These are phyloP conservation scores for Scortechinia acanthostroma DNA, from an alignment of 2,329 filamentous ascomycete species.

Conservation along the genomic window DNA sequence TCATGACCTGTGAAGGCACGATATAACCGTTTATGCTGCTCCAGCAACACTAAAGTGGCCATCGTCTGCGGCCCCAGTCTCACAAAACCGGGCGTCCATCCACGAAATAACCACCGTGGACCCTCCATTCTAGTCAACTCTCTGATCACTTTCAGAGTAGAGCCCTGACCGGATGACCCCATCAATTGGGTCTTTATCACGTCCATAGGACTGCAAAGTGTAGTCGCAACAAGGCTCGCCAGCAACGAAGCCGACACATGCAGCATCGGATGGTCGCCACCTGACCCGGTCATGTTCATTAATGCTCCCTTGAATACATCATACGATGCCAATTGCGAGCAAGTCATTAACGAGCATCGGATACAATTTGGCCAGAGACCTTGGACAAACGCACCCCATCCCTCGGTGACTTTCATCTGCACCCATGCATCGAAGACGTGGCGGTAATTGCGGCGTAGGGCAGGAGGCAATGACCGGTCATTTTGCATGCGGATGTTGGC, in stretches of 20 bases:
- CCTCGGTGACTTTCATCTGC: conserved; percentile 83
- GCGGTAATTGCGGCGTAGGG: conserved; percentile 77
- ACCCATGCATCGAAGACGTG: conserved; percentile 80
- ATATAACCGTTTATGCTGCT: too few species aligned
- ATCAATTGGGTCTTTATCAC: conserved; percentile 87
- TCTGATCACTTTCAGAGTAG: conserved; percentile 49
- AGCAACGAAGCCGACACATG: conserved; percentile 74
- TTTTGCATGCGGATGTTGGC: conserved; percentile 98
- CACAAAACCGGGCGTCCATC: conserved; percentile 75
- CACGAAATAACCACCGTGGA: conserved; percentile 77
- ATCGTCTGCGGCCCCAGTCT: conserved; percentile 51
- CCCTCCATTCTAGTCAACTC: conserved; percentile 69
- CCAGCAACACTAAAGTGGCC: too few species aligned
- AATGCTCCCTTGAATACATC: conserved; percentile 73
- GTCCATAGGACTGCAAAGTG: conserved; percentile 77
- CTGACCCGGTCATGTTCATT: conserved; percentile 56
- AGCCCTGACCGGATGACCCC: conserved; percentile 34
- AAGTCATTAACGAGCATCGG: conserved; percentile 81
- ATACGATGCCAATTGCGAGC: conserved; percentile 76
- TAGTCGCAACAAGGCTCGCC: conserved; percentile 77
- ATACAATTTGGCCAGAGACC: conserved; percentile 79
- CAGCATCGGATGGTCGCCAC: conserved; percentile 65
- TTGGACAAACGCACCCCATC: conserved; percentile 68
- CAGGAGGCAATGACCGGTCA: conserved; percentile 68
- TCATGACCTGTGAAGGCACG: too few species aligned